A percentile compares a stretch with the other conserved stretches of the same genome.
Conservation (phyloP, 1,284 basidiomycete species). For the Exsudoporus floridanus region DNA sequence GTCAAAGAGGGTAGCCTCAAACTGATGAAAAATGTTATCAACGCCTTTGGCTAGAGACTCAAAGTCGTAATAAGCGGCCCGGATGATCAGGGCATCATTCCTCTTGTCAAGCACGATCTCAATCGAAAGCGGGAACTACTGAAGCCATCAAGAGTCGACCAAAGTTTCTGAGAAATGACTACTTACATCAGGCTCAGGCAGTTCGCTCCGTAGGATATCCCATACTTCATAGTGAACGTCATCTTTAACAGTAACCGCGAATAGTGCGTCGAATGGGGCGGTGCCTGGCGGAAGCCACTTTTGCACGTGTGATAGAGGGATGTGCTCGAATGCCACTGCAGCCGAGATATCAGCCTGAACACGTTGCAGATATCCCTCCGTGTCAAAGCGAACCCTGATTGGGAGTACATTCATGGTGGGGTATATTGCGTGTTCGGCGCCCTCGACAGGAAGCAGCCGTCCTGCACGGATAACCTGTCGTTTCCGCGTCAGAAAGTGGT, state of each 20-base stretch:
- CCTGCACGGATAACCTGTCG: conserved; percentile 49
- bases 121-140: conserved; percentile 46
- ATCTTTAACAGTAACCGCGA: conserved; percentile 44
- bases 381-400: conserved; percentile 37
- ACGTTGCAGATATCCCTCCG: conserved; percentile 29
- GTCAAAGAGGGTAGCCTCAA: conserved; percentile 21
- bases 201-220: conserved; percentile 38
- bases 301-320: conserved; percentile 47
- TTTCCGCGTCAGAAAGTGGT: conserved; percentile 1
- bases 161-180: neutral
- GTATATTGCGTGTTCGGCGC: conserved; percentile 39
- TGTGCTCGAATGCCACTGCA: conserved; percentile 43
- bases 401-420: conserved; percentile 49
- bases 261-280: conserved; percentile 44
- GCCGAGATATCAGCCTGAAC: conserved; percentile 43
- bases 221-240: conserved; percentile 24
- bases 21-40: conserved; percentile 19
- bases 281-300: conserved; percentile 43
- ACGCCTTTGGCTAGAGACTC: conserved; percentile 9
- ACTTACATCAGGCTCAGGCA: conserved; percentile 47
- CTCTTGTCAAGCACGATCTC: conserved; percentile 43
- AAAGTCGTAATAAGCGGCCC: conserved; percentile 17
- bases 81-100: conserved; percentile 14
- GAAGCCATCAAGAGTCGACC: neutral
- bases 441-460: conserved; percentile 42